phyloP scores from a whole-genome alignment of 805 yeast genomes.

The Candida michaelii region DNA sequence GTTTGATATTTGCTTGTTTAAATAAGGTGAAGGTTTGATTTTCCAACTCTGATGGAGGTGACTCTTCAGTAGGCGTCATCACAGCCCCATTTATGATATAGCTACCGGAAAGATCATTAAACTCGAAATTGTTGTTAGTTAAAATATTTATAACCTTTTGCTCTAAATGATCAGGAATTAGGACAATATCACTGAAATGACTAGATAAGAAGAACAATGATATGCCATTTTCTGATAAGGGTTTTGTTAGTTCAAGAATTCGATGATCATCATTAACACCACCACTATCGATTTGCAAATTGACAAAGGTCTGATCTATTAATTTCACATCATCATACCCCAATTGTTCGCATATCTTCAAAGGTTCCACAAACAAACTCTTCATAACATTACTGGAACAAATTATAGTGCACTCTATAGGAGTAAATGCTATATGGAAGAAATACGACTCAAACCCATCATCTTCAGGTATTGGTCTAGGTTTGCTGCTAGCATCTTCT shows the following conservation, averaged over 20 bases:
- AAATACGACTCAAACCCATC: slow-evolving; percentile 25
- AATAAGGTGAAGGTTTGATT: slow-evolving; percentile 36
- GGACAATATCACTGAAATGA: slow-evolving; percentile 62
- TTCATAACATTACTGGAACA: slow-evolving; percentile 43
- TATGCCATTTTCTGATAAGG: slow-evolving; percentile 55
- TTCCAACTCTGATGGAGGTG: slow-evolving; percentile 19
- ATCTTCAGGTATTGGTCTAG: not conserved
- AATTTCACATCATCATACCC: slow-evolving; percentile 38
- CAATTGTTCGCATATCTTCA: slow-evolving; percentile 31
- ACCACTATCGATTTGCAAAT: slow-evolving; percentile 60
- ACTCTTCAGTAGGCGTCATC: not conserved
- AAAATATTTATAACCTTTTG: slow-evolving; percentile 47
- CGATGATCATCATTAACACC: slow-evolving; percentile 48
- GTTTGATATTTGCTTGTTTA: slow-evolving; percentile 38
- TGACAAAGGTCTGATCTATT: slow-evolving; percentile 45
- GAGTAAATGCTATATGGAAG: slow-evolving; percentile 62
- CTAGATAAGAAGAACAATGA: slow-evolving; percentile 62
- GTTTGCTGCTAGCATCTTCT: slow-evolving; percentile 6
- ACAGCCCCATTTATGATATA: slow-evolving; percentile 25
- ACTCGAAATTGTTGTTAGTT: slow-evolving; percentile 42
- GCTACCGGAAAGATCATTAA: slow-evolving; percentile 45
- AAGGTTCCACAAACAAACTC: slow-evolving; percentile 38
- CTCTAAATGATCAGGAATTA: slow-evolving; percentile 50
- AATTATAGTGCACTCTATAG: slow-evolving; percentile 61
- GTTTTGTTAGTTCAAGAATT: slow-evolving; percentile 56